Base-by-base conservation (phyloP, 371 early-diverging fungal species). In the Rhizomucor pusillus region DNA sequence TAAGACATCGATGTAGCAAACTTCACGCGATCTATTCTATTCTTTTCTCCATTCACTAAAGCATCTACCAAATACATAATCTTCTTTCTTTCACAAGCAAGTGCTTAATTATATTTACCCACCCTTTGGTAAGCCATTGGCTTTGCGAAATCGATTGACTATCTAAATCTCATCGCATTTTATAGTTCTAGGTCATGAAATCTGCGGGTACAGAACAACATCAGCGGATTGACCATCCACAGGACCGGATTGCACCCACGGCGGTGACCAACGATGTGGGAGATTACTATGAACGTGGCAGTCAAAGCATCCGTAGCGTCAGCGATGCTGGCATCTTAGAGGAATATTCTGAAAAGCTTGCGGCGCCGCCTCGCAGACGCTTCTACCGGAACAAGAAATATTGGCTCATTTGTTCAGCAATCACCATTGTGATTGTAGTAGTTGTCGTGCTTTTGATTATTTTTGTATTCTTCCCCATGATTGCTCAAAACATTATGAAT, bases 401-500 rank as follows among this genome's bases (percentile, higher is more conserved):
- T 23, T 77, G 78, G 81, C 69, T 74, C 14, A 67, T 67, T 46
- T 80, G 81, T 45, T 67, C 69, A 33, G 60, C 73, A n/a, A 59
- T 60, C 22, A 61, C 66, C 2, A 69, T 69, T 45, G 71, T 80
- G 37, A 41, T 63, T 12, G 55, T 69, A 23, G 57, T 77, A 13
- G 73, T 80, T 20, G 71, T 65, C 2, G 76, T 80, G 13, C 52
- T 76, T 5, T 57, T 80, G 14, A 65, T 64, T 1, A 56, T 80
- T 43, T 77, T 73, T 45, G 82, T 82, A 9, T 62, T 71, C 50
- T 63, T 82, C 56, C 80, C 80, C 29, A 75, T 69, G 61, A 69
- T 81, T 47, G 76, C 75, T 6, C 82, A 81, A 60, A 14, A 44
- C 10, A 73, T 76, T 54, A 61, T 84, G 57, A 75, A 84, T 56